Base-by-base conservation (phyloP, 768 basidiomycete genomes). In the Crepidotus variabilis region DNA sequence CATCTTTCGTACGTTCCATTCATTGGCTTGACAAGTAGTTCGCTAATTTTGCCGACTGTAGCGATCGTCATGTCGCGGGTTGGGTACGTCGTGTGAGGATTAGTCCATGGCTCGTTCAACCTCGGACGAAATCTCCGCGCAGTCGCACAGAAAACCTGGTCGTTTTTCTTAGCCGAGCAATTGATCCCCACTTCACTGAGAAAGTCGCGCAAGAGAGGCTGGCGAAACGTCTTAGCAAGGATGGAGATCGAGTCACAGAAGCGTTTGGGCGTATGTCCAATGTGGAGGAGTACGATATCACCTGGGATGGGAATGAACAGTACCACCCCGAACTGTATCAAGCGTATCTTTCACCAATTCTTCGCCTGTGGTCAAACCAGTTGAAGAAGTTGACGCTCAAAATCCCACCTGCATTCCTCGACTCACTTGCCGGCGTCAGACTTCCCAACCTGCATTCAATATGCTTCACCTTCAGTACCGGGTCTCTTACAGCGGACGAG, bases 61-160 rank as follows among this genome's bases (percentile, higher is more conserved):
- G 71, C 46, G 61, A 72, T 21, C 61, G 67, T 48, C 7, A 65
- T 46, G 64, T 70, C 16, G 69, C 69, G 13, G 50, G 57, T 6
- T 59, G 69, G 34, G 75, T 78, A 20, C 72, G 66, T 39, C 61
- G 68, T 28, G 63, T 79, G 55, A 63, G 57, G 21, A 68, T 80
- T 33, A 61, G 67, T 47, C 78, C 78, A 22, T 79, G 77, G 78
- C 63, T 70, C 21, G 69, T 78, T 13, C 67, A 70, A 51, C 72
- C 67, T 1, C 66, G 63, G 49, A 67, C 66, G 45, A 71, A 69
- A 57, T 65, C 67, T n/a, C 66, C 63, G 28, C 66, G 60, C 51
- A 69, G 67, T 51, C 61, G 57, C 33, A 70, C 61, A 33, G 68
- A 70, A 60, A 69, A 62, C 52, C 33, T 66, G 14, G 70, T 65